Base-by-base conservation (phyloP, 768 basidiomycete genomes). In the Boletus reticuloceps region DNA sequence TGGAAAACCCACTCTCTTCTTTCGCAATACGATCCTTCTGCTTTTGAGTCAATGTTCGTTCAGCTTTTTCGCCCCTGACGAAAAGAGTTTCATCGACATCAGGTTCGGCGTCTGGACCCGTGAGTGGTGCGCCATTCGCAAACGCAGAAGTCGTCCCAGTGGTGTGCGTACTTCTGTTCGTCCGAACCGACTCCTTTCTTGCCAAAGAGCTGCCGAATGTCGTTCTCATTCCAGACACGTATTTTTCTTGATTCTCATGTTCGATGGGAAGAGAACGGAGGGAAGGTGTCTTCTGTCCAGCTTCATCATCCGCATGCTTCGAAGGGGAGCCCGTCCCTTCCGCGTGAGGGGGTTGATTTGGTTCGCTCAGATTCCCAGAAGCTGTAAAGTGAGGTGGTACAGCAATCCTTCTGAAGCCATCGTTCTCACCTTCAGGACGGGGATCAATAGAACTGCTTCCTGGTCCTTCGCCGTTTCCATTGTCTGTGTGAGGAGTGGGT, bases 1-100 rank as follows among this genome's bases (percentile, higher is more conserved):
- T 17, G 16, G 31, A 50, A 16, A 45, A 51, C 79, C 44, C 38
- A 85, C 87, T 69, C 70, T 84, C 83, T 29, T 65, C 68, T 62
- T 79, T 86, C 20, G 57, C 60, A 27, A 87, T 81, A 58, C 73
- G 81, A 1, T 74, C 64, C 64, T 73, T 80, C 53, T 85, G 82
- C 60, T 78, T 80, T 37, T 77, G 72, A 17, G 73, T 78, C 58
- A 86, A 64, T 4, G 68, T 70, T 16, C 67, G 70, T 29, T 86
- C 80, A 0, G 84, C 85, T 14, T 70, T 74, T 9, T 71, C 68
- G n/a, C 72, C 71, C 19, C 85, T 73, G 19, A 44, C 50, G n/a
- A 74, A 67, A 13, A 79, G 57, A 17, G 73, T 71, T 6, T 75
- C 70, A 51, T 81, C 77, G 3, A 74, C 62, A 19, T 74, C 71